phyloP scores from a whole-genome alignment of 2,329 filamentous ascomycete species.

The Aspergillus sp. region DNA sequence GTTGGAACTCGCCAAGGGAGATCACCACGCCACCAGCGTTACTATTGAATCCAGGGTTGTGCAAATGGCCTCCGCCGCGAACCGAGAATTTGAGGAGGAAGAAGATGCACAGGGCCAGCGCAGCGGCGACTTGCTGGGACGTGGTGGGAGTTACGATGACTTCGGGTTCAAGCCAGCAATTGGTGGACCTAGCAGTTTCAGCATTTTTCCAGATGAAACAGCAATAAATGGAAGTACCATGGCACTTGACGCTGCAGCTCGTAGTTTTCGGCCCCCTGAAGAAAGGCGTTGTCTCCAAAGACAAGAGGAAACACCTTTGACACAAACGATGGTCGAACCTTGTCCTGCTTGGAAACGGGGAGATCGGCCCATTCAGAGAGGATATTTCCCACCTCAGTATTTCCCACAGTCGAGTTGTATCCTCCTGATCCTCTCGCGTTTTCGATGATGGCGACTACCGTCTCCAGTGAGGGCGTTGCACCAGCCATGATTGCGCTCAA shows the following conservation, averaged over 20 bases:
- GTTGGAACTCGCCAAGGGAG: slow-evolving; percentile 50
- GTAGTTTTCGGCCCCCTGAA: slow-evolving; percentile 6
- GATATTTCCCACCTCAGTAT: neutral
- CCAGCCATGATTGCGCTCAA: neutral
- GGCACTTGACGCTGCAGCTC: slow-evolving; percentile 7
- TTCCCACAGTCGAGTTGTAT: neutral
- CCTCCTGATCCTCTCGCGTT: neutral
- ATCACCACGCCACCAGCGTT: slow-evolving; percentile 51
- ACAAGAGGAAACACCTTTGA: slow-evolving; percentile 4
- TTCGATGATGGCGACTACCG: neutral
- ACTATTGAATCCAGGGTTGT: slow-evolving; percentile 23
- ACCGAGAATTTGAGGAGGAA: slow-evolving; percentile 9
- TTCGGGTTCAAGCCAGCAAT: slow-evolving; percentile 18
- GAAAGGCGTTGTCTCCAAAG: slow-evolving; percentile 10
- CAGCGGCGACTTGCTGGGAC: slow-evolving; percentile 4
- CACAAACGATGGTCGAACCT: neutral
- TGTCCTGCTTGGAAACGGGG: neutral
- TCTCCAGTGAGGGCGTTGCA: neutral
- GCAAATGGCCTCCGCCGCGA: slow-evolving; percentile 20
- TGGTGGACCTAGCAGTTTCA: slow-evolving; percentile 5
- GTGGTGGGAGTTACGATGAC: slow-evolving; percentile 12
- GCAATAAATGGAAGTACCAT: slow-evolving; percentile 2
- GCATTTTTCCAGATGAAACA: neutral
- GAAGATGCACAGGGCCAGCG: slow-evolving; percentile 10
- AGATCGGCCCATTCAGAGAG: neutral